These are phyloP conservation scores for Boletus patriciae DNA, from an alignment of 768 basidiomycete species.

Conservation along the genomic window DNA sequence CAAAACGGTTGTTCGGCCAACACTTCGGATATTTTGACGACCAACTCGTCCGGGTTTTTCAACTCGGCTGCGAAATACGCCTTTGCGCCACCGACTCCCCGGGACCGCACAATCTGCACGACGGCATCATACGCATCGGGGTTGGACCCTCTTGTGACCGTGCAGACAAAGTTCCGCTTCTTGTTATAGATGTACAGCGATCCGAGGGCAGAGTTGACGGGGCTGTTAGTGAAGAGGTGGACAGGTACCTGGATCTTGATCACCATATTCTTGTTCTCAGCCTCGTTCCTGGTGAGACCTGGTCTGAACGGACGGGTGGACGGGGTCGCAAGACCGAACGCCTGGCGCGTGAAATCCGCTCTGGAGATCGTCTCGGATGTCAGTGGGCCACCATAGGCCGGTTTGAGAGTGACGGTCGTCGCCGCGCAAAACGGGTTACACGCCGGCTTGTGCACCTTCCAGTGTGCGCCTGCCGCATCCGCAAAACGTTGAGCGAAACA, in stretches of 20 bases:
- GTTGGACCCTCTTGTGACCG: slow-evolving; percentile 35
- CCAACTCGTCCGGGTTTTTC: slow-evolving; percentile 44
- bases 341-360: slow-evolving; percentile 32
- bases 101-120: slow-evolving; percentile 37
- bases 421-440: slow-evolving; percentile 47
- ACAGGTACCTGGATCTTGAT: slow-evolving; percentile 57
- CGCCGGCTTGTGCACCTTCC: slow-evolving; percentile 47
- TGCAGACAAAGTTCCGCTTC: slow-evolving; percentile 54
- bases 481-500: not conserved
- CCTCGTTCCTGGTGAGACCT: slow-evolving; percentile 20
- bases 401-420: slow-evolving; percentile 49
- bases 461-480: slow-evolving; percentile 41
- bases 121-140: slow-evolving; percentile 43
- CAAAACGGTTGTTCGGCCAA: slow-evolving; percentile 59
- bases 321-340: slow-evolving; percentile 30
- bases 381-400: slow-evolving; percentile 34
- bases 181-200: slow-evolving; percentile 50
- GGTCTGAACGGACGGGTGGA: slow-evolving; percentile 19
- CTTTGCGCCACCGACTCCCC: slow-evolving; percentile 45
- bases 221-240: not conserved
- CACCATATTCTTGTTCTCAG: slow-evolving; percentile 42
- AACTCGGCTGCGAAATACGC: slow-evolving; percentile 58
- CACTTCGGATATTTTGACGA: slow-evolving; percentile 51
- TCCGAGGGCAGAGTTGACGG: slow-evolving; percentile 12
- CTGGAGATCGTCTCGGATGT: slow-evolving; percentile 21